phyloP scores from a whole-genome alignment of 176 grass and related monocot species.

The Bolboschoenus planiculmis region DNA sequence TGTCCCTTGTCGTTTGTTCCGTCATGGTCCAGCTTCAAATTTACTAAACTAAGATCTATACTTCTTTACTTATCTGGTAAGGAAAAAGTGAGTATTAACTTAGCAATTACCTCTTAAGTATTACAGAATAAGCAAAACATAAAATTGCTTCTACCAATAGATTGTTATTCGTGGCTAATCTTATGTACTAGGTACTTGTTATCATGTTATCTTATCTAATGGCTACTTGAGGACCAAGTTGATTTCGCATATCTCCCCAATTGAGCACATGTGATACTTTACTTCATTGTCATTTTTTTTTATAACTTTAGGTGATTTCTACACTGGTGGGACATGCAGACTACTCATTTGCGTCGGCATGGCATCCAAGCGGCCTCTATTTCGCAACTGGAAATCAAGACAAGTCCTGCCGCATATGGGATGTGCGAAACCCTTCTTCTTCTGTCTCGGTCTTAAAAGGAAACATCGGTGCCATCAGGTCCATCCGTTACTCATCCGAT shows the following conservation, averaged over 20 bases:
- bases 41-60: neutral
- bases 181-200: neutral
- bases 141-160: neutral
- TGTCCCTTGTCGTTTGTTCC: neutral
- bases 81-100: neutral
- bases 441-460: constrained; percentile 60
- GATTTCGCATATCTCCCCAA: neutral
- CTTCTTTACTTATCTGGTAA: neutral
- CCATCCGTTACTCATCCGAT: constrained; percentile 70
- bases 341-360: constrained; percentile 83
- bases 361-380: constrained; percentile 49
- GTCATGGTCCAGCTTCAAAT: neutral
- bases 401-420: constrained; percentile 84
- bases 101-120: neutral
- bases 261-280: neutral
- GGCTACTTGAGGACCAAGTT: neutral
- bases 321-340: constrained; percentile 69
- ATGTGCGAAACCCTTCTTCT: constrained; percentile 57
- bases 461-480: constrained; percentile 74
- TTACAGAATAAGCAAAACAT: neutral
- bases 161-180: neutral
- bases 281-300: neutral
- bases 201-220: neutral
- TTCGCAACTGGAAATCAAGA: constrained; percentile 93
- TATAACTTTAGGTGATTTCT: constrained; percentile 39